Evolutionary conservation across 2,329 filamentous ascomycete genomes (phyloP), one percentile per base, ranked within the genome.

Genomic region (Trichoderma guizhouense): DNA sequence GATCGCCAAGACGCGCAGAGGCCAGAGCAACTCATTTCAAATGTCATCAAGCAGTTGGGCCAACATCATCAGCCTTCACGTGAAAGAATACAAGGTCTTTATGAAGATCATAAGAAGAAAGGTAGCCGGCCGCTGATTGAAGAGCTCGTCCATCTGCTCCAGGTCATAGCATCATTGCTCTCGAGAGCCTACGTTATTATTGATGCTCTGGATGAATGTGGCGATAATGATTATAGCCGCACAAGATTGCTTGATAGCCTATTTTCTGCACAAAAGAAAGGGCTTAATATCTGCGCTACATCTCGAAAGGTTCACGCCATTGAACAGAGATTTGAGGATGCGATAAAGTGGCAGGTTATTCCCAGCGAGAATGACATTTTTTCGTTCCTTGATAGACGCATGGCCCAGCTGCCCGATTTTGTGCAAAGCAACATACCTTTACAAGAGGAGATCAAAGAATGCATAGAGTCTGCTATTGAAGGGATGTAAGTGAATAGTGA

Each of bases 171-270:
- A 6, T 30, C 24, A 1, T 7, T 30, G 1, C 30, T 47, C 26
- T 71, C 69, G 1, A 43, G 24, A 26, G 51, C 60, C 1, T 71
- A 60, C 7, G 58, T 71, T 14, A 3, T 71, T 18, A 39, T 71
- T 11, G 69, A 71, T 60, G 51, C 51, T 12, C 61, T 71, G 7
- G 69, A 71, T 5, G 62, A 71, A n/a, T 55, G 34, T 11, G 32
- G 61, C 6, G 30, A 51, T 8, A 30, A 1, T 30, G 18, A 57
- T 12, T 14, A 53, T 32, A 53, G 6, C 18, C 39, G 30, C 15
- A 57, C 28, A 9, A 67, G 4, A 28, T 12, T 71, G 6, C 7
- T 67, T 8, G 32, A 64, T 34, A 3, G 51, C 6, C 6, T 71
- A 9, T 53, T 67, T 18, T 3, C 14, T 51, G 7, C 62, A 71